Base-by-base conservation (phyloP, 2,329 filamentous ascomycete species). In the Ceratocystis destructans region DNA sequence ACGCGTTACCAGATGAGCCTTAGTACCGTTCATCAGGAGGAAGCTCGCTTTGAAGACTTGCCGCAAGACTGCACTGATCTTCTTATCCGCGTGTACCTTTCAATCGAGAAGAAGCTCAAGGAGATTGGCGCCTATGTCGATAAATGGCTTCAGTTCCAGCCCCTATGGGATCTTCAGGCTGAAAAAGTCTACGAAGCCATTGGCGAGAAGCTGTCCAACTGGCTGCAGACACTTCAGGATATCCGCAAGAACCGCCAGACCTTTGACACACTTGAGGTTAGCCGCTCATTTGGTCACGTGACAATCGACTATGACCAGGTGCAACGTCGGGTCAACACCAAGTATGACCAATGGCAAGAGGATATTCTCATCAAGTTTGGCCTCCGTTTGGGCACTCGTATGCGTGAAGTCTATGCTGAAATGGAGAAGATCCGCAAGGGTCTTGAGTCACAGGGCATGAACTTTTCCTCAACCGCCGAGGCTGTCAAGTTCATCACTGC, bases 301-400 rank as follows among this genome's bases (percentile, higher is more conserved):
- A 90, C 88, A 3, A 91, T 99, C 72, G 93, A 99, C 74, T 99
- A 99, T 73, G 94, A 97, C 72, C 95, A 99, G 75, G 94, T 99
- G 0, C 95, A 99, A 76, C 90, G 93, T 67, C 96, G 96, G 76
- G 94, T 99, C 75, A 99, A 97, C 72, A 90, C 91, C 71, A 99
- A 97, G 75, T 99, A 99, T 74, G 95, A 99, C 73, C 93, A 97
- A 75, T 99, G 95, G 94, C 94, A 99, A 75, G 90, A 96, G 72
- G 94, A 99, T 70, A 96, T 99, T 66, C 80, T 97, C 46, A 84
- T 89, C 71, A 96, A 96, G 74, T 99, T 99, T 76, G 94, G 91
- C 46, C 83, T 83, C 66, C 90, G 94, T 66, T 87, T 99, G 59
- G 90, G 92, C 61, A 88, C 85, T 69, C 89, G 92, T 62, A 95